These are phyloP conservation scores for Pseudovirgaria hyperparasitica DNA, from an alignment of 2,329 filamentous ascomycete species.

Conservation along the genomic window DNA sequence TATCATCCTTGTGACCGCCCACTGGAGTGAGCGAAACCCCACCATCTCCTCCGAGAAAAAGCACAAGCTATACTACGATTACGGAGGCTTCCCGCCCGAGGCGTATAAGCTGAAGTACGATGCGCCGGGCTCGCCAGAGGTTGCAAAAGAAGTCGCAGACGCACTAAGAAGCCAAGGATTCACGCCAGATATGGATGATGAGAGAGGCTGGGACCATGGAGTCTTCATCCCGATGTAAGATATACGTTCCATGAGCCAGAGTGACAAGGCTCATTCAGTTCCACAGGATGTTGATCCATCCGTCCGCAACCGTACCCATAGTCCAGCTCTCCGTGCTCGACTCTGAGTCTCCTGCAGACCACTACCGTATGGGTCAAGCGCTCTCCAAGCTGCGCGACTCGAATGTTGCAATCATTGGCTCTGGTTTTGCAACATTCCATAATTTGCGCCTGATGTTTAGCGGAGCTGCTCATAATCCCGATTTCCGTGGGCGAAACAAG, in stretches of 20 bases:
- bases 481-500: constrained; percentile 18
- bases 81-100: constrained; percentile 45
- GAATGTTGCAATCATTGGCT: constrained; percentile 48
- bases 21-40: constrained; percentile 40
- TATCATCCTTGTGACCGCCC: constrained; percentile 45
- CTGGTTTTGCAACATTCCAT: constrained; percentile 46
- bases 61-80: constrained; percentile 44
- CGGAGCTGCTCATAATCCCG: constrained; percentile 11
- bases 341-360: constrained; percentile 36
- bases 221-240: constrained; percentile 49
- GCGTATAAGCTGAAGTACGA: constrained; percentile 44
- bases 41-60: constrained; percentile 37
- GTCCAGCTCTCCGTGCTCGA: constrained; percentile 45
- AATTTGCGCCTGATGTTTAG: constrained; percentile 38
- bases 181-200: constrained; percentile 15
- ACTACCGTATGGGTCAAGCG: constrained; percentile 42
- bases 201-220: constrained; percentile 45
- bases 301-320: constrained; percentile 39
- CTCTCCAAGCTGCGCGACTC: constrained; percentile 36
- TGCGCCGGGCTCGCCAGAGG: constrained; percentile 40
- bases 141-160: constrained; percentile 38
- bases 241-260: no score
- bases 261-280: no score
- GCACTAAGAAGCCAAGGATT: constrained; percentile 37
- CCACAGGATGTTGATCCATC: constrained; percentile 41